Evolutionary conservation across 2,329 filamentous ascomycete species (phyloP), one percentile per base, ranked within the genome.

Genomic region (Penicillium sumatraense): DNA sequence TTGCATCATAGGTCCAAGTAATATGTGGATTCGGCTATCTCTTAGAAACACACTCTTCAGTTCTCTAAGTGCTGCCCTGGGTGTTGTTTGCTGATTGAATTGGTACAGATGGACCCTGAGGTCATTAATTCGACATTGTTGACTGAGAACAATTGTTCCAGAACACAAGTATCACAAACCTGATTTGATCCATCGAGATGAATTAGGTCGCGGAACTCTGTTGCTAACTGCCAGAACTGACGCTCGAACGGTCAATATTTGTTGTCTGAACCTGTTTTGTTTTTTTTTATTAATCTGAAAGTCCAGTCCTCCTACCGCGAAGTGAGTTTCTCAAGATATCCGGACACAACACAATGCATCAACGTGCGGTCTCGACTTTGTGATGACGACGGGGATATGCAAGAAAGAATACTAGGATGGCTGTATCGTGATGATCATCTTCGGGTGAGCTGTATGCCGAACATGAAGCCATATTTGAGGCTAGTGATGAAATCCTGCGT

Each of bases 1-100:
- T 46, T 46, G 42, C 42, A 46, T 46, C 42, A 46, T 46, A 29
- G 42, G 27, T 13, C 21, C 42, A 18, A n/a, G 24, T 27, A 27
- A 29, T 16, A 16, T 20, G n/a, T 27, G 8, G 2, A 7, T 14
- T 1, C 24, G 24, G 24, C 24, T 14, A 44, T 29, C 41, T 23
- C 20, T 44, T 16, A 8, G 16, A 44, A 41, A 41, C 16, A 16
- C 20, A 24, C 20, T 6, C 21, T 41, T 36, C 14, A 11, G 9
- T 18, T 23, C 16, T 11, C 7, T 16, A n/a, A 41, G 21, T 23
- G 20, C 21, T 41, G 35, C 35, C 3, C 3, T 38, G 35, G 18
- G 20, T 21, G 20, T 40, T 13, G 27, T 10, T 29, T 29, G 3
- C 6, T 29, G 27, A 18, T 10, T 38, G 35, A 20, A 38, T 20